Base-by-base conservation (phyloP, 306 rosid species). In the Citrullus amarus region DNA sequence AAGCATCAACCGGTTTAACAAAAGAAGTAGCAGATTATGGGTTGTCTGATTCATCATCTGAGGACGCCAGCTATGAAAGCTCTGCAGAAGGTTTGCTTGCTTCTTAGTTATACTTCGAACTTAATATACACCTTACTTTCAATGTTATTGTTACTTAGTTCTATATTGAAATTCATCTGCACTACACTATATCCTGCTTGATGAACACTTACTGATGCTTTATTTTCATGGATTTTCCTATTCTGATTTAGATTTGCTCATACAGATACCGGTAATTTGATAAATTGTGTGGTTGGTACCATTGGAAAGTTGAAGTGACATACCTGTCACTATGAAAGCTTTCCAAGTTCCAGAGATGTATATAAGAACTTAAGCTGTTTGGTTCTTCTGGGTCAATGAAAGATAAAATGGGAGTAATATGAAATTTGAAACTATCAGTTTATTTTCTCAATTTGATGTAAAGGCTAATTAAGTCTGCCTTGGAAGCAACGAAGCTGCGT, bases 11-110 rank as follows among this genome's bases (percentile, higher is more conserved):
- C 78, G 65, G 79, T 77, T 75, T 76, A 76, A 72, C 83, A 17
- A 82, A 86, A 82, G 80, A 79, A 84, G 85, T 61, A 59, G 86
- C 65, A 69, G 86, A 85, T 85, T 81, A 84, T 82, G 82, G 73
- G 51, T 80, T 58, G 43, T 83, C 91, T 79, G 87, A 84, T 78
- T 89, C 97, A 82, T 87, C 93, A 55, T 78, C 84, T 39, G 93
- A 91, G 72, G 89, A 86, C 32, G 77, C 77, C 59, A 81, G 85
- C 67, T 67, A 43, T 22, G 54, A 75, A 80, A 83, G 78, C 81
- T 83, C 81, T 54, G 85, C 75, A 82, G 90, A 88, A 81, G 93
- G 89, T 87, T 81, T 79, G 51, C 76, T 87, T 62, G 36, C 76
- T 36, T 56, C 44, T 81, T 86, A 68, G 75, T 66, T 25, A 44